Conservation (phyloP, 2,329 filamentous ascomycete genomes). For the Claviceps capensis region DNA sequence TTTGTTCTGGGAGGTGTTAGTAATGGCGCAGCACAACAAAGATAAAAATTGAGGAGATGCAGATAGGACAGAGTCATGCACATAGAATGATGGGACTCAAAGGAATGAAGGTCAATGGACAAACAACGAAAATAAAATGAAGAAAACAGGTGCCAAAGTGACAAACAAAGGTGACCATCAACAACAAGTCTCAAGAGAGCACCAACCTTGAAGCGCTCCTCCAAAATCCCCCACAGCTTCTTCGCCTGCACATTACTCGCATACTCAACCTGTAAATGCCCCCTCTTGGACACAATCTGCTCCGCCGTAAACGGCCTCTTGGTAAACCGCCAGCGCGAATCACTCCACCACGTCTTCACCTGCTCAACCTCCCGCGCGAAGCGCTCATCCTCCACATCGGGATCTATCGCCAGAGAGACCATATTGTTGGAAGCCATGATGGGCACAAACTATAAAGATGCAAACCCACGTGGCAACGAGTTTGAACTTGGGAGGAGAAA, state of each 20-base stretch:
- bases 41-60: too few species aligned
- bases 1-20: slow-evolving; percentile 41
- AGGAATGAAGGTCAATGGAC: neutral
- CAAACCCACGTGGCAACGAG: too few species aligned
- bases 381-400: slow-evolving; percentile 45
- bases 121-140: neutral
- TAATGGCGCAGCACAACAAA: too few species aligned
- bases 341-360: slow-evolving; percentile 89
- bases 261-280: slow-evolving; percentile 81
- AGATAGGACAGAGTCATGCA: too few species aligned
- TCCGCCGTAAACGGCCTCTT: slow-evolving; percentile 89
- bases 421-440: slow-evolving; percentile 51
- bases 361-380: slow-evolving; percentile 74
- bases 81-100: too few species aligned
- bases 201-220: slow-evolving; percentile 68
- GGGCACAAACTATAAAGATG: too few species aligned
- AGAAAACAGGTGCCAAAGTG: neutral
- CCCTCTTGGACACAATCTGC: slow-evolving; percentile 92
- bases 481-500: neutral
- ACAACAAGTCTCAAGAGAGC: too few species aligned
- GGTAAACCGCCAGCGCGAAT: slow-evolving; percentile 84
- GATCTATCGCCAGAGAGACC: slow-evolving; percentile 42
- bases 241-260: slow-evolving; percentile 79
- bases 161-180: too few species aligned
- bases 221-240: slow-evolving; percentile 88